Conservation (phyloP, 768 basidiomycete genomes). For the Leccinum disarticulatum region DNA sequence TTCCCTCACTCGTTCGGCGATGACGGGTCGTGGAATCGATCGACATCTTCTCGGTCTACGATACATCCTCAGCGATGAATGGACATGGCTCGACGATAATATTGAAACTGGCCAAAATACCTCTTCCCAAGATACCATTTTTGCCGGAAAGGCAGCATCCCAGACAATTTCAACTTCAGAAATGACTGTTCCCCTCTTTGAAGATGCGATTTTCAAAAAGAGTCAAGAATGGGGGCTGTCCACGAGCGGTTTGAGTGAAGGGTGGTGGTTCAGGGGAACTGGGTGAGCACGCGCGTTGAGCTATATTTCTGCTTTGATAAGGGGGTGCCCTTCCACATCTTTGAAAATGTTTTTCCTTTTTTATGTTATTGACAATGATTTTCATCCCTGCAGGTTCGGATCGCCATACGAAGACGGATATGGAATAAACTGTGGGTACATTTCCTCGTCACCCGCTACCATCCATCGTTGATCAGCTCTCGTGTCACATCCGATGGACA, state of each 20-base stretch:
- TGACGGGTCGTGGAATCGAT: conserved; percentile 83
- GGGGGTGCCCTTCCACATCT: not conserved
- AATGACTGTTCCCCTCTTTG: conserved; percentile 51
- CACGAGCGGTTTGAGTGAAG: conserved; percentile 87
- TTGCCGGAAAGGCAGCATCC: not conserved
- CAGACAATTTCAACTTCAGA: not conserved
- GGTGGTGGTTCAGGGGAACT: conserved; percentile 83
- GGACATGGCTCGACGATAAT: conserved; percentile 26
- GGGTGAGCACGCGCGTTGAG: conserved; percentile 46
- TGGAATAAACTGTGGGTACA: conserved; percentile 82
- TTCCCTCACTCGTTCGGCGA: conserved; percentile 70
- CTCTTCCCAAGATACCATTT: conserved; percentile 4
- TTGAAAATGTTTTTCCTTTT: not conserved
- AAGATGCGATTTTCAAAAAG: conserved; percentile 70
- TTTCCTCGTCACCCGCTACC: not conserved
- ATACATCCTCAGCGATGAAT: conserved; percentile 50
- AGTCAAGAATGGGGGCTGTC: conserved; percentile 87
- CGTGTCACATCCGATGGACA: conserved; percentile 29
- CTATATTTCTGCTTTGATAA: not conserved
- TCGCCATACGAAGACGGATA: conserved; percentile 82
- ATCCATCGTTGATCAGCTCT: not conserved
- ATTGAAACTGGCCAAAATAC: conserved; percentile 4
- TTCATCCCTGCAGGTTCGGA: conserved; percentile 59
- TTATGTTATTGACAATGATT: conserved; percentile 8
- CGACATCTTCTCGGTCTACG: conserved; percentile 87